Evolutionary conservation across 2,329 filamentous ascomycete species (phyloP), one percentile per base, ranked within the genome.

Genomic region (Fusarium sulawesiense): DNA sequence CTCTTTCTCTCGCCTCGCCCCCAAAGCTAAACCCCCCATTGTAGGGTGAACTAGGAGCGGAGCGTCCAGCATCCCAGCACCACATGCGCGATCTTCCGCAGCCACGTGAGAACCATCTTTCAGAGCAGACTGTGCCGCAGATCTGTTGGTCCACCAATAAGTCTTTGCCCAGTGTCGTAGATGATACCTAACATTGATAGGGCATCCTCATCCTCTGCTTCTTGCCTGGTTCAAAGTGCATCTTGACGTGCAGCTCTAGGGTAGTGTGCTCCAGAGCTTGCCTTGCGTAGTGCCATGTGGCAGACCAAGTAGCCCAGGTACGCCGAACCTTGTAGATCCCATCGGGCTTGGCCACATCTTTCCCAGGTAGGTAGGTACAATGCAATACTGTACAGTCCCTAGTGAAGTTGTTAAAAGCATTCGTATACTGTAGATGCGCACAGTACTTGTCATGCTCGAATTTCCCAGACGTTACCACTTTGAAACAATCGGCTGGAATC

Each of bases 41-140:
- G 57, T 70, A 70, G 60, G 66, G 70, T 68, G 63, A 68, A 48
- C 67, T 55, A 60, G 48, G 48, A 67, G 62, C 55, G 55, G 66
- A 69, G 64, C 56, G 46, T 63, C 60, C 62, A 73, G 71, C 55
- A 73, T 60, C 72, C 70, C 65, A 66, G 66, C 54, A 73, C 66
- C 72, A 68, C 73, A 78, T 76, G 76, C 74, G 76, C 76, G 76
- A 78, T 78, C 76, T 77, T 78, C 76, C 76, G 75, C 69, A 75
- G 73, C 76, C 76, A 78, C 76, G 76, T 78, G 76, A 78, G 73
- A 64, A 60, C 42, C 64, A 64, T 69, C 70, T 70, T 56, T 48
- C 49, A 61, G 51, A 64, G 55, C 48, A 60, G 58, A 69, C 50
- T 45, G 56, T 54, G 57, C 56, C 60, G 49, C 60, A 53, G 64